A percentile compares a stretch with the other conserved stretches of the same genome.
phyloP scores from a whole-genome alignment of 768 basidiomycete species.

The Pilatotrama ljubarskyi region DNA sequence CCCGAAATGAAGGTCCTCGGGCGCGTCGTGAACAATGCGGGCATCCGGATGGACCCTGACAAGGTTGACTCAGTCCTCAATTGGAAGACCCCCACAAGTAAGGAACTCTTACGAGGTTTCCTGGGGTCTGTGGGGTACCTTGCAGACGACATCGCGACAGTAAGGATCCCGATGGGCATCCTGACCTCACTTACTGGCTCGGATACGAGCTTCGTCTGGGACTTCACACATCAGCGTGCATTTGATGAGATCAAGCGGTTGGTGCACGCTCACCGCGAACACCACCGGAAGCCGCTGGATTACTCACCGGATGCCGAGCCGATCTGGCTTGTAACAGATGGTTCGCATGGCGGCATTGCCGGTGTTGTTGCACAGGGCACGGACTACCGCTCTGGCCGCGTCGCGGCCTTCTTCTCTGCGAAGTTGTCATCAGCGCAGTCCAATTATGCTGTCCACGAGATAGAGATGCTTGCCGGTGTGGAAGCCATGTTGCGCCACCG shows the following conservation, averaged over 20 bases:
- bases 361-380: conserved; percentile 24
- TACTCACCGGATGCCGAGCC: conserved; percentile 18
- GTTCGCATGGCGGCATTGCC: conserved; percentile 16
- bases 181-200: conserved; percentile 24
- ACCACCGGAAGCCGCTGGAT: conserved; percentile 20
- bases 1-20: conserved; percentile 24
- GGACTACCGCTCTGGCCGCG: conserved; percentile 9
- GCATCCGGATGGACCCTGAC: conserved; percentile 43
- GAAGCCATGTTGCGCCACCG: conserved; percentile 38
- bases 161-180: conserved; percentile 40
- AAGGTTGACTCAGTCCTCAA: conserved; percentile 40
- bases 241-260: conserved; percentile 28
- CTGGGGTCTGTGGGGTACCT: conserved; percentile 34
- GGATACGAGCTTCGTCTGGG: conserved; percentile 23
- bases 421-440: conserved; percentile 29
- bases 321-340: conserved; percentile 28
- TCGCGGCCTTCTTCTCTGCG: conserved; percentile 29
- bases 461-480: conserved; percentile 37
- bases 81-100: conserved; percentile 32
- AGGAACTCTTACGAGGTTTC: conserved; percentile 37
- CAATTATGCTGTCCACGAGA: conserved; percentile 40
- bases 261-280: conserved; percentile 5
- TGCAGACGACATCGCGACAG: conserved; percentile 26
- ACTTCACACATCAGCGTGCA: conserved; percentile 28
- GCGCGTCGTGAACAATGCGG: conserved; percentile 34